Evolutionary conservation across 768 basidiomycete genomes (phyloP), one percentile per base, ranked within the genome.

Genomic region (Lactifluus volemus): DNA sequence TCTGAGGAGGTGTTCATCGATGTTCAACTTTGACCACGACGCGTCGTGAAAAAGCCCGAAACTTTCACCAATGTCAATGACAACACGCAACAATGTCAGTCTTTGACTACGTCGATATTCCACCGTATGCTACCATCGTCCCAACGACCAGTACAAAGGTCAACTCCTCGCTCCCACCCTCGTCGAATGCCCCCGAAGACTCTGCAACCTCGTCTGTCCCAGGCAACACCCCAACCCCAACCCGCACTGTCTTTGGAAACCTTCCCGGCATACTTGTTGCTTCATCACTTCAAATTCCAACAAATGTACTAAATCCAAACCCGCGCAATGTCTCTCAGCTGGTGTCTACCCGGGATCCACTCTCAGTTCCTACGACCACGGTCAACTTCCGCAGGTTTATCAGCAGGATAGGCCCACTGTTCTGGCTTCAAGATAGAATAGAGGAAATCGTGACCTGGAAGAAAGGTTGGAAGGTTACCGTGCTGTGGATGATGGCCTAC

Each of bases 401-500:
- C 4, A 79, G 83, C 6, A 84, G 79, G 65, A 77, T 84, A 4
- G 89, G 90, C 0, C 86, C 89, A 0, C 73, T 93, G 7, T 96
- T 95, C 68, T 96, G 92, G 93, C 64, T 95, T 19, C 90, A 91
- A 73, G 93, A 97, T 69, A 74, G 93, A 1, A 68, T 90, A 14
- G 93, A 96, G 70, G 93, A 95, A 73, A 78, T 93, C 3, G 58
- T 95, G 4, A 76, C 89, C 64, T 95, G 93, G 93, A 85, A 81
- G 70, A 79, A 81, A 49, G 85, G 86, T 0, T 86, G 84, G 86
- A 80, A 78, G 67, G 75, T 81, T 45, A 94, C 93, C 1, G 69
- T 74, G 44, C 78, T 82, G 0, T 95, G 88, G 86, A 84, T 95
- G 74, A 78, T 83, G 2, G 78, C 73, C 0, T 95, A 92, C 71